A percentile compares a stretch with the other conserved stretches of the same genome.
These are phyloP conservation scores for Ophiocordyceps australis DNA, from an alignment of 2,329 filamentous ascomycete species.

Conservation along the genomic window DNA sequence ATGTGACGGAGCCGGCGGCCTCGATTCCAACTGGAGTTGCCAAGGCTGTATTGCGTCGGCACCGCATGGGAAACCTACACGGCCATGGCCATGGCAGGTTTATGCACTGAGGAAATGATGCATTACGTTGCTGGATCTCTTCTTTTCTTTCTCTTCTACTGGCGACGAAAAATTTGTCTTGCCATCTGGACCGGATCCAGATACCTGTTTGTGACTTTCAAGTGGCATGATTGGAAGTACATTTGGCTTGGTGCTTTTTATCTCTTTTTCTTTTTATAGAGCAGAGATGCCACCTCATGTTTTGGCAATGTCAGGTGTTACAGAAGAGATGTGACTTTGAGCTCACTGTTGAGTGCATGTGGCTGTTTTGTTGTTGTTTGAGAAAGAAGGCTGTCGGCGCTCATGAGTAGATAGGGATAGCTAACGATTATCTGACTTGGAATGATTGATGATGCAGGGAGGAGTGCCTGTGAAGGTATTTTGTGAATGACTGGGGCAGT, in stretches of 20 bases:
- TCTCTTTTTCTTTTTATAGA: conserved; percentile 13
- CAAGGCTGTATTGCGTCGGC: conserved; percentile 5
- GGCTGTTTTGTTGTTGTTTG: not conserved
- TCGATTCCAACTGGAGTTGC: conserved; percentile 7
- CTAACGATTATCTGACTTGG: no score
- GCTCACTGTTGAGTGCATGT: not conserved
- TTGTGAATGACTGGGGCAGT: no score
- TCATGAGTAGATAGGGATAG: no score
- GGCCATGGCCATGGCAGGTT: conserved; percentile 17
- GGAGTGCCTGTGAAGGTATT: no score
- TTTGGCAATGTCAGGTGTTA: conserved; percentile 15
- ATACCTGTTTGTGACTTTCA: conserved; percentile 6
- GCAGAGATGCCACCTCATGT: conserved; percentile 12
- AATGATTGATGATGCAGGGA: no score
- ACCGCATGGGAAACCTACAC: conserved; percentile 16
- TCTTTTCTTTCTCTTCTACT: no score
- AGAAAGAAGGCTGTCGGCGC: no score
- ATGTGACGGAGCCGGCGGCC: conserved; percentile 21
- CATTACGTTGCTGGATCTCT: conserved; percentile 1
- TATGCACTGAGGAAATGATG: conserved; percentile 4
- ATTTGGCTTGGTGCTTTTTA: no score
- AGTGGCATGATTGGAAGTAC: conserved; percentile 14
- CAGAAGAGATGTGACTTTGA: conserved; percentile 3
- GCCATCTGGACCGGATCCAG: conserved; percentile 18
- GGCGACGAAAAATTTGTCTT: no score